These are phyloP conservation scores for Fonsecaea multimorphosa DNA, from an alignment of 2,329 filamentous ascomycete genomes.

Conservation along the genomic window DNA sequence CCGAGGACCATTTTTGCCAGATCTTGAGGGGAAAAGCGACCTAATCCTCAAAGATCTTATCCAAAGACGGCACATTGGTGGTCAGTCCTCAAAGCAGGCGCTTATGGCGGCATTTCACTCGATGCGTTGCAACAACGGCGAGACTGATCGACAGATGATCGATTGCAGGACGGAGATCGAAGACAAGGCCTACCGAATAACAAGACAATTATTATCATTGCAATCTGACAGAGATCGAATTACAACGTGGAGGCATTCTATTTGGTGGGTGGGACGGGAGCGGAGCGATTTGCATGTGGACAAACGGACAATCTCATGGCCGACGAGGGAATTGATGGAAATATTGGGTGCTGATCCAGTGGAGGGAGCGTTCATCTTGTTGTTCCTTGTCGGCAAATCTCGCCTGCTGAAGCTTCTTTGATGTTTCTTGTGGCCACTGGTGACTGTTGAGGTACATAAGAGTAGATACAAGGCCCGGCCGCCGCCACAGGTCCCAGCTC, in stretches of 20 bases:
- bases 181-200: background rate
- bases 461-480: background rate
- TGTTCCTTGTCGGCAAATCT: constrained; percentile 7
- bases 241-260: background rate
- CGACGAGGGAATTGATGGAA: constrained; percentile 11
- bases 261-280: constrained; percentile 2
- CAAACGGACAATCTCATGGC: constrained; percentile 11
- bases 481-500: background rate
- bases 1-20: background rate
- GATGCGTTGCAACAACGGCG: background rate
- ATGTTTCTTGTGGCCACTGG: background rate
- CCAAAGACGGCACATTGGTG: too few relatives aligned
- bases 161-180: background rate
- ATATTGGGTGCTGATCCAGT: background rate
- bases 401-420: background rate
- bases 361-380: background rate
- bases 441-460: background rate
- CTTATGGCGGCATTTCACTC: background rate
- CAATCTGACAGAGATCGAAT: background rate
- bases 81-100: background rate
- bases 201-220: background rate
- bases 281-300: background rate
- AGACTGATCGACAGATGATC: background rate
- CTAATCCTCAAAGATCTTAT: too few relatives aligned
- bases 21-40: too few relatives aligned